phyloP scores from a whole-genome alignment of 2,329 filamentous ascomycete genomes.

The Septoria linicola region DNA sequence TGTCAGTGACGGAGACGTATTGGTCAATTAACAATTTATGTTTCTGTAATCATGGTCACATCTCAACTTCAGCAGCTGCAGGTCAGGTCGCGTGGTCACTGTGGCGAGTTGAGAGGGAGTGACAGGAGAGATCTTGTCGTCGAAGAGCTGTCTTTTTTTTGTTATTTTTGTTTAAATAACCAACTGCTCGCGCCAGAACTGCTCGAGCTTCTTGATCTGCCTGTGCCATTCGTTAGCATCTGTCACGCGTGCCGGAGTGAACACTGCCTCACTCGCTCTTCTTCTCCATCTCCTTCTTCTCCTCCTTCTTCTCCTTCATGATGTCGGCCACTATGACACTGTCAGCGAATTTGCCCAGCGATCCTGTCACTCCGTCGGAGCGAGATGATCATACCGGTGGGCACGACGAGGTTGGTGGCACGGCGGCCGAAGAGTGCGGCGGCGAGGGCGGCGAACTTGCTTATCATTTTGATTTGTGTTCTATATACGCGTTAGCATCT shows the following conservation, averaged over 20 bases:
- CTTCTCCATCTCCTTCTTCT: constrained; percentile 5
- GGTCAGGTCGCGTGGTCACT: too few species aligned
- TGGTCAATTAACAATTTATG: too few species aligned
- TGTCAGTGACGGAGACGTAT: too few species aligned
- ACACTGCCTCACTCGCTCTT: background rate
- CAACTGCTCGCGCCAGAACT: constrained; percentile 6
- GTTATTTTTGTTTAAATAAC: constrained; percentile 4
- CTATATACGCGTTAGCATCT: background rate
- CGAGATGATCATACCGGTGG: background rate
- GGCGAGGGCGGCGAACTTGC: constrained; percentile 2
- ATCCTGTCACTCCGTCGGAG: too few species aligned
- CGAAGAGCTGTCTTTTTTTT: background rate
- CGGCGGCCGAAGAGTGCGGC: constrained; percentile 1
- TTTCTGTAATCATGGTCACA: too few species aligned
- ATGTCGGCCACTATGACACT: constrained; percentile 2
- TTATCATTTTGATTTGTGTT: constrained; percentile 6
- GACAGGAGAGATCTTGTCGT: too few species aligned
- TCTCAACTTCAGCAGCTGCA: too few species aligned
- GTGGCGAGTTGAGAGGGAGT: too few species aligned
- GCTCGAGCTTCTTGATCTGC: constrained; percentile 3
- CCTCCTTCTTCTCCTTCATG: constrained; percentile 8
- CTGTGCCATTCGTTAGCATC: background rate
- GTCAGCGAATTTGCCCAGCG: constrained; percentile 1
- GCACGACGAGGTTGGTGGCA: constrained; percentile 2
- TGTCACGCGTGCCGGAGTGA: background rate